Percentiles rank a stretch among this genome's conserved stretches.
These are phyloP conservation scores for Ophiosphaerella korrae DNA, from an alignment of 2,329 filamentous ascomycete species.

Conservation along the genomic window DNA sequence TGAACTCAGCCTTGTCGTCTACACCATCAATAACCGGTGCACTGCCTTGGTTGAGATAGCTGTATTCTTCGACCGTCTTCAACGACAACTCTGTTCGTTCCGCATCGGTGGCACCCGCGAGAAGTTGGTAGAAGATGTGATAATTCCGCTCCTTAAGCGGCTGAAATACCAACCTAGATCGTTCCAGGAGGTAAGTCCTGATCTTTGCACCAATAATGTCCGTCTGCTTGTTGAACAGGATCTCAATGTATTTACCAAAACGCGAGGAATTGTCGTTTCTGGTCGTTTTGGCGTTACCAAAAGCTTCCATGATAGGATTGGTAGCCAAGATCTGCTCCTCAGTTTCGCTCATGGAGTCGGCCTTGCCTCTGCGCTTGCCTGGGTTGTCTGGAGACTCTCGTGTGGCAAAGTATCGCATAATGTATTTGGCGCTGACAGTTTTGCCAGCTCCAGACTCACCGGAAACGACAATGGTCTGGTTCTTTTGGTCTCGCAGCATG, in stretches of 20 bases:
- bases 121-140: conserved; percentile 97
- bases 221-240: conserved; percentile 94
- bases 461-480: conserved; percentile 99
- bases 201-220: conserved; percentile 99
- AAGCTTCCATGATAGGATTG: conserved; percentile 99
- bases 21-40: conserved; percentile 90
- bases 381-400: conserved; percentile 91
- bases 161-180: conserved; percentile 95
- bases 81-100: conserved; percentile 81
- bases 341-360: conserved; percentile 90
- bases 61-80: conserved; percentile 84
- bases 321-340: conserved; percentile 98
- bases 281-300: conserved; percentile 99
- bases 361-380: conserved; percentile 75
- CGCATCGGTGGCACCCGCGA: conserved; percentile 85
- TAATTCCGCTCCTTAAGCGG: conserved; percentile 98
- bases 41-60: conserved; percentile 94
- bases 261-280: conserved; percentile 98
- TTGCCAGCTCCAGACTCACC: conserved; percentile 98
- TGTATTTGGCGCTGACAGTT: conserved; percentile 99
- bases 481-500: conserved; percentile 94
- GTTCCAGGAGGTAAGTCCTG: conserved; percentile 91
- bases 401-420: conserved; percentile 99
- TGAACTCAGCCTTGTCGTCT: conserved; percentile 92
- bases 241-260: conserved; percentile 99